Conservation (phyloP, 441 rosid species). For the Dalechampia spathulata region DNA sequence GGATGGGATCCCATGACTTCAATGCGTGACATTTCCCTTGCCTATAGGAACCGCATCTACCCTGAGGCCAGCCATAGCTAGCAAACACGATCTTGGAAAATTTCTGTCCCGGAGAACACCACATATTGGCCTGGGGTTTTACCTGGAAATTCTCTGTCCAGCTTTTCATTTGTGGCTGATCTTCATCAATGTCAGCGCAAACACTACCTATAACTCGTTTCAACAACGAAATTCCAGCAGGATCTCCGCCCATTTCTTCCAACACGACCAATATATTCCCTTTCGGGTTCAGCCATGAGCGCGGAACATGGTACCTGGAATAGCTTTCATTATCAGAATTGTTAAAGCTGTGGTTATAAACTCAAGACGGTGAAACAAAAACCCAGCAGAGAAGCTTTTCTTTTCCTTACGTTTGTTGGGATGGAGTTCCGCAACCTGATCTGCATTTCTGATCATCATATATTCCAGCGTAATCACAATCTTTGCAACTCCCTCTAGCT, state of each 20-base stretch:
- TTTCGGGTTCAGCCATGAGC: slow-evolving; percentile 74
- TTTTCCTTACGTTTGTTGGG: slow-evolving; percentile 68
- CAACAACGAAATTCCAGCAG: slow-evolving; percentile 60
- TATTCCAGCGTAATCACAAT: slow-evolving; percentile 63
- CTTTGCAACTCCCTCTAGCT: slow-evolving; percentile 64
- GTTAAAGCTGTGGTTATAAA: background rate
- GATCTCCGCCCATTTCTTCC: slow-evolving; percentile 96
- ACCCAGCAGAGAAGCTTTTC: background rate
- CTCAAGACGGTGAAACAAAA: background rate
- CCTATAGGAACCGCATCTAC: slow-evolving; percentile 68
- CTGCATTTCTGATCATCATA: slow-evolving; percentile 58
- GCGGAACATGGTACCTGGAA: slow-evolving; percentile 86
- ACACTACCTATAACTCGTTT: slow-evolving; percentile 60
- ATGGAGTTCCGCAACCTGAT: slow-evolving; percentile 76
- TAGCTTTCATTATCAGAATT: background rate
- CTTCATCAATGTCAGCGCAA: slow-evolving; percentile 69
- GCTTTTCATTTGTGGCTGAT: slow-evolving; percentile 69
- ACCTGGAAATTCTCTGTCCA: slow-evolving; percentile 30
- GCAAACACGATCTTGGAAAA: slow-evolving; percentile 72
- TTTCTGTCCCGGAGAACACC: slow-evolving; percentile 69
- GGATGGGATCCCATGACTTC: slow-evolving; percentile 77
- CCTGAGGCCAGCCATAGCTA: slow-evolving; percentile 86
- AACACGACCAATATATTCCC: slow-evolving; percentile 81
- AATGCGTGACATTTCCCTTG: slow-evolving; percentile 76
- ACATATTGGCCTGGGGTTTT: slow-evolving; percentile 71